Evolutionary conservation across 2,329 filamentous ascomycete genomes (phyloP).

Genomic region (Diplocarpon mali): DNA sequence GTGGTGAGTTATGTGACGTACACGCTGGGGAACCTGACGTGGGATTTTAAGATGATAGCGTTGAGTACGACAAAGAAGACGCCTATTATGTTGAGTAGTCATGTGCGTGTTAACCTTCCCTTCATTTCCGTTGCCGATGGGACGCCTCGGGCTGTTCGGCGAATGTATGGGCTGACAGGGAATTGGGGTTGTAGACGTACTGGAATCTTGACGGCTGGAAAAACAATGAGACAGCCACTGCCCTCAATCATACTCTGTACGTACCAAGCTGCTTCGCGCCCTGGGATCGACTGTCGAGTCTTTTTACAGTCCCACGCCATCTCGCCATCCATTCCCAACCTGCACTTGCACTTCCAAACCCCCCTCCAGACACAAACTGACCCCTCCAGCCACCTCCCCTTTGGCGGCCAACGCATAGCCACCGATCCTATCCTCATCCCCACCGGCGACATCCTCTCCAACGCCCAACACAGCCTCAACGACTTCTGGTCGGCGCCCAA

Average conservation of each 20-base stretch:
- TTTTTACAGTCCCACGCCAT: too few relatives aligned
- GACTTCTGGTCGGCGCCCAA: conserved; percentile 78
- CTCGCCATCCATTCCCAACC: too few relatives aligned
- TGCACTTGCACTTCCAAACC: too few relatives aligned
- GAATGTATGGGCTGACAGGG: too few relatives aligned
- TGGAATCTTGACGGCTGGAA: conserved; percentile 77
- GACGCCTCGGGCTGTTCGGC: too few relatives aligned
- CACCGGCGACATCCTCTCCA: conserved; percentile 63
- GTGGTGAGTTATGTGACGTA: conserved; percentile 67
- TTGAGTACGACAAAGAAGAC: conserved; percentile 63
- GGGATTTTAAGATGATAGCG: conserved; percentile 65
- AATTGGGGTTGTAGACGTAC: conserved; percentile 44
- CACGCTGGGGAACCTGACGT: conserved; percentile 43
- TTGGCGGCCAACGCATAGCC: conserved; percentile 56
- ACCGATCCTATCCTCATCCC: conserved; percentile 65
- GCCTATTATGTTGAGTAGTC: conserved; percentile 68
- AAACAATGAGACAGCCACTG: conserved; percentile 54
- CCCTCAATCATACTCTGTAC: conserved; percentile 57
- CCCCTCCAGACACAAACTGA: too few relatives aligned
- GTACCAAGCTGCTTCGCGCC: too few relatives aligned
- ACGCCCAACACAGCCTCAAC: conserved; percentile 56
- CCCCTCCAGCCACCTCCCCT: conserved; percentile 44
- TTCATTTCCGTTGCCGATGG: neutral
- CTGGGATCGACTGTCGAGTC: too few relatives aligned
- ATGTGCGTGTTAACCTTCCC: conserved; percentile 27